phyloP scores from a whole-genome alignment of 177 flowering plant species.

The Vitis hybrid region DNA sequence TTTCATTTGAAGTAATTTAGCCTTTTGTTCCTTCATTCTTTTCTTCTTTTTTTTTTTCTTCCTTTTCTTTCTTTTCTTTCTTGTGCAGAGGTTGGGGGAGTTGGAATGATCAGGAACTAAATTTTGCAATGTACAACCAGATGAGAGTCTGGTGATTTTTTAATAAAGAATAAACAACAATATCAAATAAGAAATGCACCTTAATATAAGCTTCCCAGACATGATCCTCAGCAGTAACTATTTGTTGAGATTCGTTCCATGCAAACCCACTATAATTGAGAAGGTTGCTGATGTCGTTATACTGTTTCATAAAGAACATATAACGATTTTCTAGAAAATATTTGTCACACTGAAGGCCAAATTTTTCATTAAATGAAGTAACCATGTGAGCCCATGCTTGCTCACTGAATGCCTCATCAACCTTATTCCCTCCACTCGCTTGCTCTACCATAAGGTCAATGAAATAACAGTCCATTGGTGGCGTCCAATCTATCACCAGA shows the following conservation, averaged over 20 bases:
- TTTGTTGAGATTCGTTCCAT: constrained; percentile 37
- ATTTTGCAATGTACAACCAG: too few species aligned
- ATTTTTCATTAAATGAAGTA: constrained; percentile 24
- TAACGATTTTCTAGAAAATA: constrained; percentile 26
- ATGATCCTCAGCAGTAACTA: constrained; percentile 27
- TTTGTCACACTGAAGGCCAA: constrained; percentile 27
- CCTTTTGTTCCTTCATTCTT: too few species aligned
- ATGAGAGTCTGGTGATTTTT: too few species aligned
- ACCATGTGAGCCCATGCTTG: constrained; percentile 33
- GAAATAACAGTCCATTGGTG: constrained; percentile 21
- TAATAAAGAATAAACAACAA: neutral
- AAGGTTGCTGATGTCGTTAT: constrained; percentile 26
- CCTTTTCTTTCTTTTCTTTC: too few species aligned
- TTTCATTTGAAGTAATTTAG: too few species aligned
- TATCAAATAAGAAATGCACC: constrained; percentile 21
- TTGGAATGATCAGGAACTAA: too few species aligned
- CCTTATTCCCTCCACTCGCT: constrained; percentile 21
- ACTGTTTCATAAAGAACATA: constrained; percentile 26
- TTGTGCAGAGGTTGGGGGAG: too few species aligned
- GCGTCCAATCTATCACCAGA: constrained; percentile 18
- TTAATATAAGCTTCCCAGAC: constrained; percentile 42
- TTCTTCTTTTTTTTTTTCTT: too few species aligned
- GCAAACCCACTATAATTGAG: constrained; percentile 32
- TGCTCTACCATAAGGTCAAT: constrained; percentile 29
- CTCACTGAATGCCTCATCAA: constrained; percentile 15